Evolutionary conservation across 495 filamentous ascomycete species (phyloP).

Genomic region (Hypomontagnella submonticulosa): DNA sequence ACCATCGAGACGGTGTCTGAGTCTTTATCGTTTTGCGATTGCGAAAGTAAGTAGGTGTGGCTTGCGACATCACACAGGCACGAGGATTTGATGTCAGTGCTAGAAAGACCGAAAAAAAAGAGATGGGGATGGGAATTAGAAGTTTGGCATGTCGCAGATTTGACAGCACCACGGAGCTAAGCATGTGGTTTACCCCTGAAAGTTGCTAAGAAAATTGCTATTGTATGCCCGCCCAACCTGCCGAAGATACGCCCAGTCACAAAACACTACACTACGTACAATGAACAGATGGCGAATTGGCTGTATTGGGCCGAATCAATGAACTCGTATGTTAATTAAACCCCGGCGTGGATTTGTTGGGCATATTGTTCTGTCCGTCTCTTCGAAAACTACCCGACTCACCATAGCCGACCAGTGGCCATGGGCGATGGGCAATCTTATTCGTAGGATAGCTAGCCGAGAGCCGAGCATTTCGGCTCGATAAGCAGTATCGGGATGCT

Average conservation of each 20-base stretch:
- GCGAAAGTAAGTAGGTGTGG: constrained; percentile 1
- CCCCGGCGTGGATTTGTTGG: constrained; percentile 1
- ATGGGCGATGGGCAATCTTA: neutral
- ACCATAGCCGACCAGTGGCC: neutral
- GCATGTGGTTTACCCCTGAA: constrained; percentile 21
- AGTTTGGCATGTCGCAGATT: constrained; percentile 33
- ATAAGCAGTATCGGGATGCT: constrained; percentile 20
- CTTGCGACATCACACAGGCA: constrained; percentile 34
- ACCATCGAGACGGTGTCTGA: constrained; percentile 35
- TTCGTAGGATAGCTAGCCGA: constrained; percentile 7
- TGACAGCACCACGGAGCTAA: constrained; percentile 17
- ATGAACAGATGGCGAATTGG: neutral
- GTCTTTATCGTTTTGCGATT: constrained; percentile 6
- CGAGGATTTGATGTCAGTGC: constrained; percentile 7
- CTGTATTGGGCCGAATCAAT: neutral
- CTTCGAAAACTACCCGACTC: constrained; percentile 8
- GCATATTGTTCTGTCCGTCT: neutral
- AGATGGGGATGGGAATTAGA: constrained; percentile 29
- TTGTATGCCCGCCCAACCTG: constrained; percentile 27
- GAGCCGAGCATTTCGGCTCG: constrained; percentile 10
- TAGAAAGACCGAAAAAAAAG: constrained; percentile 31
- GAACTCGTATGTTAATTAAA: constrained; percentile 16
- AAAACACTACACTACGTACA: constrained; percentile 18
- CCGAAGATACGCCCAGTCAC: constrained; percentile 34
- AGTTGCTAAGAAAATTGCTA: constrained; percentile 1